Percentiles rank a stretch among this genome's conserved stretches.
These are phyloP conservation scores for Hymenoscyphus occultus DNA, from an alignment of 2,329 filamentous ascomycete genomes.

Conservation along the genomic window DNA sequence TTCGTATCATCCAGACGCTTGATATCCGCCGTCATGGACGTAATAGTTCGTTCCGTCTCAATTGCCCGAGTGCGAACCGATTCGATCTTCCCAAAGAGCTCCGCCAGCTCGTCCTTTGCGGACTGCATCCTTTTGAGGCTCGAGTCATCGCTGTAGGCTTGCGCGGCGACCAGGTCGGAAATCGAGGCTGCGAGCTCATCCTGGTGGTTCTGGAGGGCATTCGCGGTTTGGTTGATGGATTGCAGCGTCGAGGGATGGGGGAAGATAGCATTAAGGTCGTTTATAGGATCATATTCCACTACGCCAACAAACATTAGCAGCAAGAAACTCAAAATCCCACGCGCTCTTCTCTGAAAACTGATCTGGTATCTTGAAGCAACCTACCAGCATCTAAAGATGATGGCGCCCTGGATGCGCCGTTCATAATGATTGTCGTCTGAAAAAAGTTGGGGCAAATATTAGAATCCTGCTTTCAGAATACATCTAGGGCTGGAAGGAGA, in stretches of 20 bases:
- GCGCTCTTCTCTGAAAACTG: not conserved
- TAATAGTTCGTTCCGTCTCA: conserved; percentile 92
- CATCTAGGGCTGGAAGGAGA: conserved; percentile 1
- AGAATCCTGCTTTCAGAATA: conserved; percentile 4
- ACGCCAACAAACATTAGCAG: conserved; percentile 18
- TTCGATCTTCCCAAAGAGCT: conserved; percentile 92
- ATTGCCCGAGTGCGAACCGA: conserved; percentile 84
- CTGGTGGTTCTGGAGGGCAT: conserved; percentile 70
- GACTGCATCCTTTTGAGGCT: conserved; percentile 89
- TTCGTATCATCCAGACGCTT: conserved; percentile 96
- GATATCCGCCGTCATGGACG: conserved; percentile 98
- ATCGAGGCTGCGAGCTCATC: conserved; percentile 81
- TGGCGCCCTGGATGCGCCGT: conserved; percentile 29
- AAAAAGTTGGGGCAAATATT: not conserved
- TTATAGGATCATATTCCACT: conserved; percentile 88
- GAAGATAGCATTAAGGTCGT: conserved; percentile 92
- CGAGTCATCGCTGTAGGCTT: conserved; percentile 81
- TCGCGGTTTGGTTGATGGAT: conserved; percentile 71
- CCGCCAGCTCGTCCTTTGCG: conserved; percentile 83
- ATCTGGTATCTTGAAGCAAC: conserved; percentile 11
- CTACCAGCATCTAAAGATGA: conserved; percentile 38
- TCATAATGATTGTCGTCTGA: conserved; percentile 30
- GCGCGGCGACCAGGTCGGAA: conserved; percentile 64
- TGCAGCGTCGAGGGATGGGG: conserved; percentile 81
- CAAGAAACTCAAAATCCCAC: not conserved